phyloP scores from a whole-genome alignment of 2,329 filamentous ascomycete species.

The Talaromyces sp. region DNA sequence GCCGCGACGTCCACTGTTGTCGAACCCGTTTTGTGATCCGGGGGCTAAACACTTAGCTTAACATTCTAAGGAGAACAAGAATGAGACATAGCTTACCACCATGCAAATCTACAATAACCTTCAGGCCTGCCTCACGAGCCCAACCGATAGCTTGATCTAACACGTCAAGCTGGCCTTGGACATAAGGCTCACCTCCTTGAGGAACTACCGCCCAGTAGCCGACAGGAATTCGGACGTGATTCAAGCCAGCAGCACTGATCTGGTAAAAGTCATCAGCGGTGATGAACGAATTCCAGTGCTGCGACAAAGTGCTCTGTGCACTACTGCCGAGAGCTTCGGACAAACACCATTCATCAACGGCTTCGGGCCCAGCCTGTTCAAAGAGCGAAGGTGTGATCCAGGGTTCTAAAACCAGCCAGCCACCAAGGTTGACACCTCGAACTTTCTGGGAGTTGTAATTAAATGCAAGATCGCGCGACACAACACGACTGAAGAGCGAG shows the following conservation, averaged over 20 bases:
- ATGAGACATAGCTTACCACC: conserved; percentile 49
- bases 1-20: conserved; percentile 57
- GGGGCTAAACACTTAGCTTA: conserved; percentile 42
- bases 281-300: conserved; percentile 61
- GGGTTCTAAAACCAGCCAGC: conserved; percentile 63
- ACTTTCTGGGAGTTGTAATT: conserved; percentile 55
- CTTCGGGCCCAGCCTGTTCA: conserved; percentile 46
- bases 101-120: conserved; percentile 66
- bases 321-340: conserved; percentile 49
- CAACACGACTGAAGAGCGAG: conserved; percentile 23
- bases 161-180: conserved; percentile 58
- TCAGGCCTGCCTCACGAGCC: conserved; percentile 57
- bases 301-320: conserved; percentile 46
- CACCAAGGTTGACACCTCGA: conserved; percentile 63
- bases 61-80: not conserved
- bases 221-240: conserved; percentile 63
- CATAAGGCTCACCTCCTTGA: conserved; percentile 56
- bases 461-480: conserved; percentile 42
- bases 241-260: conserved; percentile 57
- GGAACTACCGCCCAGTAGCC: conserved; percentile 63
- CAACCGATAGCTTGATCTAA: conserved; percentile 58
- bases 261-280: conserved; percentile 54
- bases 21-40: conserved; percentile 64
- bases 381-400: conserved; percentile 64
- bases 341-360: conserved; percentile 58